Conservation (phyloP, 768 basidiomycete species). For the Tricholoma hemisulphureum region DNA sequence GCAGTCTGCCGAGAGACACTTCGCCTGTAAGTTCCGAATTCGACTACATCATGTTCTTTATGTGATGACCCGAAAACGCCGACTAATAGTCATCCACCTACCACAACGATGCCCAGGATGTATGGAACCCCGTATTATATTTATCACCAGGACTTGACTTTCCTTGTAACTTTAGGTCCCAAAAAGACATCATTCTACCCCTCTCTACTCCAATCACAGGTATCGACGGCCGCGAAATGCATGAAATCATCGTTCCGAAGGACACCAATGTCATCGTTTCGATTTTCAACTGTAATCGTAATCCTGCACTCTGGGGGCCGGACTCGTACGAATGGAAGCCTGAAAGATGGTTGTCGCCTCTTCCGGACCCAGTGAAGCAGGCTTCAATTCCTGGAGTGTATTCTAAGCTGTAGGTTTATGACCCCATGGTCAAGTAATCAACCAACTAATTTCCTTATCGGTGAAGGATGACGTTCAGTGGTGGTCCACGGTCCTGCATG, state of each 20-base stretch:
- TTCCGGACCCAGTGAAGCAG: constrained; percentile 35
- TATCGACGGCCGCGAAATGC: constrained; percentile 34
- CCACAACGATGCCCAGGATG: constrained; percentile 11
- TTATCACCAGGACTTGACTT: not conserved
- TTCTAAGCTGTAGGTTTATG: constrained; percentile 35
- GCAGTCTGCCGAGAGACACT: constrained; percentile 39
- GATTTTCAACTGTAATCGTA: constrained; percentile 38
- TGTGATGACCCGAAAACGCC: not conserved
- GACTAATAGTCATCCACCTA: constrained; percentile 11
- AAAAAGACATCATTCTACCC: constrained; percentile 39
- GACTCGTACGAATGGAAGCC: constrained; percentile 51
- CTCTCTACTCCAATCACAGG: constrained; percentile 38
- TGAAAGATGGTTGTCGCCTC: constrained; percentile 44
- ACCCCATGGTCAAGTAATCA: not conserved
- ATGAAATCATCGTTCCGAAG: constrained; percentile 37
- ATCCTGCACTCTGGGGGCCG: constrained; percentile 45
- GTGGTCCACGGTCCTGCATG: constrained; percentile 46
- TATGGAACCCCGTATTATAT: not conserved
- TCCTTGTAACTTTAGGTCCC: constrained; percentile 24
- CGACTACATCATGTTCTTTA: not conserved
- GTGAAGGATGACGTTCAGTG: constrained; percentile 43
- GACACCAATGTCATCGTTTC: constrained; percentile 39
- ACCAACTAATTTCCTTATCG: not conserved
- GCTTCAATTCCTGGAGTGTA: constrained; percentile 46
- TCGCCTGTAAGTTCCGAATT: constrained; percentile 29